phyloP scores from a whole-genome alignment of 1,139 yeast genomes.

The Scheffersomyces quercinus region DNA sequence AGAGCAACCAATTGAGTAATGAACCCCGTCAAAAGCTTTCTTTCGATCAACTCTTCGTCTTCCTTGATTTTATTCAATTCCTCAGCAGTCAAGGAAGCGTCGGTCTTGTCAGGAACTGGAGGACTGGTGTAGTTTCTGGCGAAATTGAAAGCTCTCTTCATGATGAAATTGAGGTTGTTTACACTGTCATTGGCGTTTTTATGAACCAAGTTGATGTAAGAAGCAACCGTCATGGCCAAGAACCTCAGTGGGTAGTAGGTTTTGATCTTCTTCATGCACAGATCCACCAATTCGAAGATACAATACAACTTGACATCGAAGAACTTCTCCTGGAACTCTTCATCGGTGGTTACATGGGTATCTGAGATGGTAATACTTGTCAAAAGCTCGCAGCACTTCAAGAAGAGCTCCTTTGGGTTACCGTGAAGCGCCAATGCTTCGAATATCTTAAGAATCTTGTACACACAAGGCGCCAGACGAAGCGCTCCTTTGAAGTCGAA shows the following conservation, averaged over 20 bases:
- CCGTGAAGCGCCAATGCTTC: conserved; percentile 63
- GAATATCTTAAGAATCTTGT: conserved; percentile 50
- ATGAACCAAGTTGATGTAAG: conserved; percentile 52
- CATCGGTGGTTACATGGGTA: conserved; percentile 11
- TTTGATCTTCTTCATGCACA: conserved; percentile 53
- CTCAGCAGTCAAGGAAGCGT: conserved; percentile 28
- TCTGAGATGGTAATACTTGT: conserved; percentile 24
- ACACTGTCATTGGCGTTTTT: conserved; percentile 29
- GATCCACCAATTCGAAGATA: conserved; percentile 58
- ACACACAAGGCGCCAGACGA: conserved; percentile 35
- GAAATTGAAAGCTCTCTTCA: conserved; percentile 64
- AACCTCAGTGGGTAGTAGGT: conserved; percentile 77
- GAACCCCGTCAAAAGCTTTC: conserved; percentile 45
- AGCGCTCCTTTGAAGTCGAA: conserved; percentile 16
- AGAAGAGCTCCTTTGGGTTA: conserved; percentile 75
- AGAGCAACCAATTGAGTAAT: conserved; percentile 47
- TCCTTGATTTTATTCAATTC: conserved; percentile 42
- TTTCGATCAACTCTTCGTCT: conserved; percentile 56
- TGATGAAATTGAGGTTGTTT: conserved; percentile 41
- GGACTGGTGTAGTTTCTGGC: conserved; percentile 64
- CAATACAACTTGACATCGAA: conserved; percentile 63
- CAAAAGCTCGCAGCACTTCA: conserved; percentile 67
- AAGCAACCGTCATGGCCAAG: conserved; percentile 61
- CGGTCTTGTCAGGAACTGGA: conserved; percentile 33
- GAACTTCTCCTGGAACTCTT: conserved; percentile 27